A percentile compares a stretch with the other conserved stretches of the same genome.
Conservation (phyloP, 2,329 filamentous ascomycete species). For the Sarocladium brachiariae region DNA sequence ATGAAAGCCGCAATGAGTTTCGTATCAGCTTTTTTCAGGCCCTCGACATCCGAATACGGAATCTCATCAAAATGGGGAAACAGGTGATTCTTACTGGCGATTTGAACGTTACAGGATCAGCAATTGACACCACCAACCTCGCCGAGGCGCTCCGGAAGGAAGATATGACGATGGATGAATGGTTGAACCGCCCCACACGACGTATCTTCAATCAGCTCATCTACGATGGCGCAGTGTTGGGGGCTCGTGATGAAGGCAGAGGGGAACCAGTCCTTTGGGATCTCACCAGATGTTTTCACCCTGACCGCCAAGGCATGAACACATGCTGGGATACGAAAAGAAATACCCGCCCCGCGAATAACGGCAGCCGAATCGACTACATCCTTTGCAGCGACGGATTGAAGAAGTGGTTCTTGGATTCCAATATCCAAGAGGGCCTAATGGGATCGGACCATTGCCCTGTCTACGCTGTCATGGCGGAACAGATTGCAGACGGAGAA, state of each 20-base stretch:
- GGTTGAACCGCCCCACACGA: slow-evolving; percentile 63
- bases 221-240: slow-evolving; percentile 61
- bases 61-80: slow-evolving; percentile 74
- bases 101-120: slow-evolving; percentile 67
- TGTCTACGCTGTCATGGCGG: slow-evolving; percentile 70
- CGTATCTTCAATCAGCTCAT: slow-evolving; percentile 83
- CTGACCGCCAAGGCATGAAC: slow-evolving; percentile 79
- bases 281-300: slow-evolving; percentile 74
- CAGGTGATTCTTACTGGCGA: slow-evolving; percentile 82
- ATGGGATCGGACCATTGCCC: slow-evolving; percentile 97
- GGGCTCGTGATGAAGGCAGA: slow-evolving; percentile 59
- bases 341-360: slow-evolving; percentile 93
- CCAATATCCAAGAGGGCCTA: slow-evolving; percentile 87
- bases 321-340: slow-evolving; percentile 95
- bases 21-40: slow-evolving; percentile 72
- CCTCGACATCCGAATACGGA: slow-evolving; percentile 77
- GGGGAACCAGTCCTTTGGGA: slow-evolving; percentile 74
- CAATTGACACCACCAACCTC: slow-evolving; percentile 70
- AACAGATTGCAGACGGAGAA: slow-evolving; percentile 48
- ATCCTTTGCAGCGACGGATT: slow-evolving; percentile 76
- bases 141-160: slow-evolving; percentile 66
- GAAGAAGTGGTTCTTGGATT: slow-evolving; percentile 69
- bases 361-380: slow-evolving; percentile 89
- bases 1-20: slow-evolving; percentile 77
- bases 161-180: slow-evolving; percentile 61